phyloP scores from a whole-genome alignment of 108 stramenopile genomes.

The Pseudonitzschia pungens region DNA sequence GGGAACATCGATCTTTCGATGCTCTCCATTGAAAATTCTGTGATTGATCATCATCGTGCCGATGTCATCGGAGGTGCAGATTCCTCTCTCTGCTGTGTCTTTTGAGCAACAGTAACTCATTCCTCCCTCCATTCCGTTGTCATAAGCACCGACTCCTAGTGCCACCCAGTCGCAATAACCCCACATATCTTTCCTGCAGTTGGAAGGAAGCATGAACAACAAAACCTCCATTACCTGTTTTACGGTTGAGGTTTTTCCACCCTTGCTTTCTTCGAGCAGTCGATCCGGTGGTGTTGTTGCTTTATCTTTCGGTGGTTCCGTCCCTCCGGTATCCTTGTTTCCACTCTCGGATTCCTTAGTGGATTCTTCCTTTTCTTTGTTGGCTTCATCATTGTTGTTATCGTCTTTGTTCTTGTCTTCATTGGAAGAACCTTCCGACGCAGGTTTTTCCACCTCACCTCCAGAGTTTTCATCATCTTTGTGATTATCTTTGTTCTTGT shows the following conservation, averaged over 20 bases:
- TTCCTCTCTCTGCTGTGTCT: conserved; percentile 48
- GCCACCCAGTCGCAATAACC: conserved; percentile 73
- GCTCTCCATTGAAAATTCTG: conserved; percentile 53
- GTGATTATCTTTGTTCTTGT: not conserved
- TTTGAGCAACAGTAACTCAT: conserved; percentile 76
- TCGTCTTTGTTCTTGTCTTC: not conserved
- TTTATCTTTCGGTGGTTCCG: not conserved
- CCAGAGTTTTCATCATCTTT: not conserved
- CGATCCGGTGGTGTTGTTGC: not conserved
- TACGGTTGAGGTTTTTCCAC: not conserved
- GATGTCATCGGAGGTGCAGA: conserved; percentile 43
- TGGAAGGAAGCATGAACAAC: conserved; percentile 41
- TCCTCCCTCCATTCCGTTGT: conserved; percentile 45
- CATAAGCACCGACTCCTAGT: conserved; percentile 65
- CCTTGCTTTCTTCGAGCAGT: not conserved
- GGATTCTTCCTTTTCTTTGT: not conserved
- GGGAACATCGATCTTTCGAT: conserved; percentile 50
- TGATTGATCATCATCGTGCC: conserved; percentile 65
- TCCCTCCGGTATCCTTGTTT: too few species aligned
- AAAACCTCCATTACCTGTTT: conserved; percentile 30
- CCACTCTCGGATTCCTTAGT: conserved; percentile 10
- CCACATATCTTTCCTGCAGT: conserved; percentile 48
- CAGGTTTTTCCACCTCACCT: not conserved
- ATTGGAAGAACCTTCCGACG: too few species aligned
- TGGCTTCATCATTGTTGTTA: not conserved